These are phyloP conservation scores for Hygrocybe punicea DNA, from an alignment of 768 basidiomycete genomes.

Conservation along the genomic window DNA sequence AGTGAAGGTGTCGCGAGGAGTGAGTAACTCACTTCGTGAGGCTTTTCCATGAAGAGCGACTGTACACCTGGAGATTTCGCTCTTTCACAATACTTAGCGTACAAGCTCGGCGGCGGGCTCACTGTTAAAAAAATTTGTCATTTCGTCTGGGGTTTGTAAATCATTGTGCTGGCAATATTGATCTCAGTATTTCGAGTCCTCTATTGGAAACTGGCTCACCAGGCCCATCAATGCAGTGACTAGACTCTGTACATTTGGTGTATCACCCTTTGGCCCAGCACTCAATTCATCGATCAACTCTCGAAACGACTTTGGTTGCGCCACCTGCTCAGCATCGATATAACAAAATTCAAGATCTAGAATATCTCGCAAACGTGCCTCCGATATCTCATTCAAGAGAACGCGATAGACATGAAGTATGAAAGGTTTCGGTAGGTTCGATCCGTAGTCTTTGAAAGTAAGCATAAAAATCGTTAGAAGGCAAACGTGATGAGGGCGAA, in stretches of 20 bases:
- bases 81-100: background rate
- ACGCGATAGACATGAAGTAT: slow-evolving; percentile 62
- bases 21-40: slow-evolving; percentile 45
- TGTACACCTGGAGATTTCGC: slow-evolving; percentile 43
- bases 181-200: background rate
- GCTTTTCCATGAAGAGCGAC: slow-evolving; percentile 56
- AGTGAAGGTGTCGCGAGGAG: background rate
- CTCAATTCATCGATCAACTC: slow-evolving; percentile 47
- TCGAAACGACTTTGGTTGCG: slow-evolving; percentile 53
- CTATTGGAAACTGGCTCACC: slow-evolving; percentile 17
- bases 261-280: slow-evolving; percentile 44
- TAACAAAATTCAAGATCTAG: background rate
- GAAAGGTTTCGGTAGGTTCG: slow-evolving; percentile 55
- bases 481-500: slow-evolving; percentile 75
- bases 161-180: slow-evolving; percentile 41
- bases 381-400: slow-evolving; percentile 66
- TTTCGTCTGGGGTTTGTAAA: slow-evolving; percentile 52
- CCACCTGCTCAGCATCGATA: slow-evolving; percentile 47
- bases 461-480: slow-evolving; percentile 62
- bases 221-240: slow-evolving; percentile 44
- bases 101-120: slow-evolving; percentile 11
- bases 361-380: slow-evolving; percentile 42
- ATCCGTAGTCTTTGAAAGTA: slow-evolving; percentile 56
- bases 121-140: slow-evolving; percentile 63
- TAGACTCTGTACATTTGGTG: slow-evolving; percentile 42